Percentiles rank a stretch among this genome's conserved stretches.
Evolutionary conservation across 257 asterid genomes (phyloP).

Genomic region (Hygrophila difformis): DNA sequence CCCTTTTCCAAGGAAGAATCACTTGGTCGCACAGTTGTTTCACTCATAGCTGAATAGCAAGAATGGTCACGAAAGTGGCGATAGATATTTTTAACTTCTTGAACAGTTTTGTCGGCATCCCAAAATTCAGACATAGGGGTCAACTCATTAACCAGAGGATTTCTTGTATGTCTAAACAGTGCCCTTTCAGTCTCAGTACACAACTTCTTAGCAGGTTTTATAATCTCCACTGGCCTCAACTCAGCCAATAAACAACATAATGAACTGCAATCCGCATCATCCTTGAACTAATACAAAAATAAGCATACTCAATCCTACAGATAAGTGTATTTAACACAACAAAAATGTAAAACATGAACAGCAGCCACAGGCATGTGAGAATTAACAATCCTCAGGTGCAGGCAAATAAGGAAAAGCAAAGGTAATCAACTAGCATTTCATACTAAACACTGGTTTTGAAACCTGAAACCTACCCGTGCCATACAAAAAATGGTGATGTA

Average conservation of each 20-base stretch:
- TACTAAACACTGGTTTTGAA: too few relatives aligned
- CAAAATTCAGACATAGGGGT: constrained; percentile 88
- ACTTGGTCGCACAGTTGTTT: constrained; percentile 19
- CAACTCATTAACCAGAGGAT: constrained; percentile 77
- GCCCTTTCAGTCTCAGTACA: constrained; percentile 79
- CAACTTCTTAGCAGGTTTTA: constrained; percentile 87
- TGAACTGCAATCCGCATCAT: constrained; percentile 86
- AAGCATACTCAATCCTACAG: constrained; percentile 18
- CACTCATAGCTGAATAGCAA: constrained; percentile 24
- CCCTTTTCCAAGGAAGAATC: constrained; percentile 26
- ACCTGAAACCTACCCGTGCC: too few relatives aligned
- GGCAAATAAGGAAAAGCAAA: too few relatives aligned
- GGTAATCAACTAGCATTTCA: too few relatives aligned
- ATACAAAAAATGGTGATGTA: too few relatives aligned
- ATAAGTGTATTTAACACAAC: constrained; percentile 5
- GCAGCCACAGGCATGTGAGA: background rate
- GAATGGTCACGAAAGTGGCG: constrained; percentile 32
- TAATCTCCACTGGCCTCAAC: constrained; percentile 87
- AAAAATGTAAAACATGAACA: constrained; percentile 11
- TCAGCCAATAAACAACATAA: constrained; percentile 80
- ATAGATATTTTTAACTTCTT: constrained; percentile 50
- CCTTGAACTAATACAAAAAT: constrained; percentile 59
- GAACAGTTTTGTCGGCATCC: constrained; percentile 76
- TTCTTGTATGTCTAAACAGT: constrained; percentile 64
- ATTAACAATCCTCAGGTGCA: too few relatives aligned